Evolutionary conservation across 331 rosid genomes (phyloP), one percentile per base, ranked within the genome.

Genomic region (Quercus phellos): DNA sequence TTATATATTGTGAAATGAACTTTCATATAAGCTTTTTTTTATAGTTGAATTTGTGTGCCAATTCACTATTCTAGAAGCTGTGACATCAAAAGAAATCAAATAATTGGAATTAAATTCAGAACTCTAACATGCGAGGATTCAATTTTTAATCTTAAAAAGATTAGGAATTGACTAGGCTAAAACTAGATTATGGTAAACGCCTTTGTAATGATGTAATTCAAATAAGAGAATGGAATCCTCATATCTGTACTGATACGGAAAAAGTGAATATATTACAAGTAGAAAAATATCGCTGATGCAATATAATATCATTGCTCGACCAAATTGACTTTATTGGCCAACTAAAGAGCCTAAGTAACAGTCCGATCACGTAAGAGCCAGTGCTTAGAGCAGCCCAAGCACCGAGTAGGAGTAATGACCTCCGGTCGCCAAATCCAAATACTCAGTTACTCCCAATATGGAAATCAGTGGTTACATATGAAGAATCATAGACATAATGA

Each of bases 61-160:
- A 32, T 72, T 38, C 13, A 74, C 60, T 78, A 35, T 35, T 82
- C 85, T 82, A 74, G 82, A 87, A 78, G 75, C 34, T 58, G 74
- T 78, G 68, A 55, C 84, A 64, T 79, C 67, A 19, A 63, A 51
- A 29, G 1, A 18, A 66, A 43, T 11, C 55, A 27, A 53, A 22
- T 18, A 56, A 9, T 14, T 4, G 8, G 68, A 34, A 30, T 34
- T 7, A 58, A 61, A 12, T 60, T 32, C 26, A 30, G 14, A 66
- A 66, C 21, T 26, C 1, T 17, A 29, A 64, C 26, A 66, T 8
- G 24, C 26, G n/a, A 34, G 71, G 26, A 34, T 74, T 79, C 50
- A 51, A 67, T 9, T 30, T 46, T 50, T 63, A 59, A 61, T 12
- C 56, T 8, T n/a, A 67, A 64, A 64, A 53, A 42, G 35, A 73